Evolutionary conservation across 495 filamentous ascomycete species (phyloP).

Genomic region (Penicillium longicatenatum): DNA sequence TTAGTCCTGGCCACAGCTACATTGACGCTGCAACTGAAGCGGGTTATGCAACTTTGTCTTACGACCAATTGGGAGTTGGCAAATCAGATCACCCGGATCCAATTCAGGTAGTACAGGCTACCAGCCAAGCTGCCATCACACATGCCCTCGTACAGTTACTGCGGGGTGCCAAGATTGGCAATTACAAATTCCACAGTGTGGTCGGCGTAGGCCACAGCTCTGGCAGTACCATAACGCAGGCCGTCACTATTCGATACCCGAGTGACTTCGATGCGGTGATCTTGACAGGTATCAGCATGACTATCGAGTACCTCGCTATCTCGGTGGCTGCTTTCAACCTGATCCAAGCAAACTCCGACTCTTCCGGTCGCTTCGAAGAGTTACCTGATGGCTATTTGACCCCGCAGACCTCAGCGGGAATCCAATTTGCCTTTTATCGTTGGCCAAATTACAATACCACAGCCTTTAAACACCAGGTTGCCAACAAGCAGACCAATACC

Average conservation of each 20-base stretch:
- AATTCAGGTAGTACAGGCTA: not conserved
- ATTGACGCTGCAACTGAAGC: slow-evolving; percentile 1
- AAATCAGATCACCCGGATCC: not conserved
- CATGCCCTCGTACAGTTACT: not conserved
- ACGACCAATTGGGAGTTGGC: slow-evolving; percentile 2
- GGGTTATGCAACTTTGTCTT: not conserved
- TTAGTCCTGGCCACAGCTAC: not conserved
- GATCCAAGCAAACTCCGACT: not conserved
- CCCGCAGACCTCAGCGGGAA: not conserved
- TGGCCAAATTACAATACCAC: not conserved
- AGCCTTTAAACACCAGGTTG: not conserved
- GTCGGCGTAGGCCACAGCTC: not conserved
- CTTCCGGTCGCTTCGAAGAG: not conserved
- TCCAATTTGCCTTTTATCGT: not conserved
- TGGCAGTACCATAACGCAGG: not conserved
- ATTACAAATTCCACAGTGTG: not conserved
- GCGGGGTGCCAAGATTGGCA: not conserved
- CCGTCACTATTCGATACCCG: not conserved
- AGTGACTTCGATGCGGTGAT: not conserved
- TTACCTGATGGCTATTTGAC: not conserved
- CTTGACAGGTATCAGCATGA: not conserved
- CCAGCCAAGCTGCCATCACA: not conserved
- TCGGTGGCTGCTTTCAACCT: not conserved
- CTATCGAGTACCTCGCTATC: not conserved
- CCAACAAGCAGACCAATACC: not conserved